phyloP scores from a whole-genome alignment of 176 grass and related monocot species.

The Musa beccarii region DNA sequence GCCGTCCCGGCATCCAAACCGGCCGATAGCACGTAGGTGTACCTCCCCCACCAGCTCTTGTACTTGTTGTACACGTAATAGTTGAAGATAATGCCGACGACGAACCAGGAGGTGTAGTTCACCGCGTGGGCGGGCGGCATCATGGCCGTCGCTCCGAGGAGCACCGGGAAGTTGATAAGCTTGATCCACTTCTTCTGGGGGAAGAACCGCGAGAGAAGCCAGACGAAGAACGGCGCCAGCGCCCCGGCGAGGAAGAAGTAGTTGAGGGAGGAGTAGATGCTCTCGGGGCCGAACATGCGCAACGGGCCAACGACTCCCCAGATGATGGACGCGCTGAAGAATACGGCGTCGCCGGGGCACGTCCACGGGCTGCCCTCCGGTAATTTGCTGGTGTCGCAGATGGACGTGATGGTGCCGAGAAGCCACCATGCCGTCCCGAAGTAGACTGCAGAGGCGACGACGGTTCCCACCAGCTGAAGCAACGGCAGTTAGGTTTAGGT shows the following conservation, averaged over 20 bases:
- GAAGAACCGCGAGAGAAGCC: slow-evolving; percentile 31
- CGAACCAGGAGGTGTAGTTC: slow-evolving; percentile 66
- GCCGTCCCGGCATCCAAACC: slow-evolving; percentile 3
- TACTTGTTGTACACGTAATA: slow-evolving; percentile 26
- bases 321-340: slow-evolving; percentile 84
- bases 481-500: too few species aligned
- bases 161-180: slow-evolving; percentile 65
- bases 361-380: slow-evolving; percentile 75
- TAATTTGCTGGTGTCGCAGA: slow-evolving; percentile 40
- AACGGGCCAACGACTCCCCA: slow-evolving; percentile 77
- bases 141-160: slow-evolving; percentile 29
- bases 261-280: slow-evolving; percentile 55
- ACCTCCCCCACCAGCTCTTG: slow-evolving; percentile 3
- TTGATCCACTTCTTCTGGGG: slow-evolving; percentile 45
- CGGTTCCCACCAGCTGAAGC: slow-evolving; percentile 49
- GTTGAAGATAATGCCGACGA: slow-evolving; percentile 52
- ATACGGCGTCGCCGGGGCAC: slow-evolving; percentile 67
- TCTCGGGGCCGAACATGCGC: slow-evolving; percentile 65
- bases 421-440: slow-evolving; percentile 84
- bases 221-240: slow-evolving; percentile 49
- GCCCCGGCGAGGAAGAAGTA: slow-evolving; percentile 72
- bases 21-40: slow-evolving; percentile 11
- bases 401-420: slow-evolving; percentile 33
- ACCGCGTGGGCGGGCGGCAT: slow-evolving; percentile 69
- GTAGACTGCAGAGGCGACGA: slow-evolving; percentile 50